phyloP scores from a whole-genome alignment of 768 basidiomycete species.

The Boletus speciosus region DNA sequence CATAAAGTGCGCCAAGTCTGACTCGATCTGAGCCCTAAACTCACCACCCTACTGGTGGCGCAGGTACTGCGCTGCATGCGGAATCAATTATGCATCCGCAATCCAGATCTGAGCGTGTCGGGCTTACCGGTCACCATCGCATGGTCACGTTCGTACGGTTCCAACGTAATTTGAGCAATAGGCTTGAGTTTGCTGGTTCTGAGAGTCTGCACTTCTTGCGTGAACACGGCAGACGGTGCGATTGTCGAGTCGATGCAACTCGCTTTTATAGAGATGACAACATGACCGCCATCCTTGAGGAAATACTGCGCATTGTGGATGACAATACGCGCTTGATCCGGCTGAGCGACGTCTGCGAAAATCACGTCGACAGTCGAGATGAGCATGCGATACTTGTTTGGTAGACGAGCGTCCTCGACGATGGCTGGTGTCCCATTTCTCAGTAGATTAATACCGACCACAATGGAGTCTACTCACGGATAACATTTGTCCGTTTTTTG shows the following conservation, averaged over 20 bases:
- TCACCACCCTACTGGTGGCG: slow-evolving; percentile 36
- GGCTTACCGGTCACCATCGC: slow-evolving; percentile 81
- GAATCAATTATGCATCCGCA: not conserved
- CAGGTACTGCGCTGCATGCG: slow-evolving; percentile 41
- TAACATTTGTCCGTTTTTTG: slow-evolving; percentile 98
- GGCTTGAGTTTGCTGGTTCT: slow-evolving; percentile 84
- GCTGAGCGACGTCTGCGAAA: slow-evolving; percentile 97
- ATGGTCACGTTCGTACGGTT: slow-evolving; percentile 89
- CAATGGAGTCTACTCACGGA: slow-evolving; percentile 58
- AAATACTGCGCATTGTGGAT: slow-evolving; percentile 90
- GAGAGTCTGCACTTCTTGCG: slow-evolving; percentile 78
- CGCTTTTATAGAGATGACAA: slow-evolving; percentile 97
- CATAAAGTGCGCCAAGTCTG: not conserved
- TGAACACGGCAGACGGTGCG: slow-evolving; percentile 86
- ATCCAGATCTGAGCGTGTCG: not conserved
- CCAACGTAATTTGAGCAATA: slow-evolving; percentile 91
- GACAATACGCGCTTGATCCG: slow-evolving; percentile 98
- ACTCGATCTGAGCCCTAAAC: not conserved
- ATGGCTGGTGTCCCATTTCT: slow-evolving; percentile 56
- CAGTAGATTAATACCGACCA: not conserved
- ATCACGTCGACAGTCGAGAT: slow-evolving; percentile 94
- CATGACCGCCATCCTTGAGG: slow-evolving; percentile 90
- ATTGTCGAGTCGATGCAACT: slow-evolving; percentile 98
- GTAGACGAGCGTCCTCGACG: slow-evolving; percentile 94
- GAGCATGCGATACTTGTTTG: slow-evolving; percentile 97